These are phyloP conservation scores for Mycena galericulata DNA, from an alignment of 768 basidiomycete species.

Conservation along the genomic window DNA sequence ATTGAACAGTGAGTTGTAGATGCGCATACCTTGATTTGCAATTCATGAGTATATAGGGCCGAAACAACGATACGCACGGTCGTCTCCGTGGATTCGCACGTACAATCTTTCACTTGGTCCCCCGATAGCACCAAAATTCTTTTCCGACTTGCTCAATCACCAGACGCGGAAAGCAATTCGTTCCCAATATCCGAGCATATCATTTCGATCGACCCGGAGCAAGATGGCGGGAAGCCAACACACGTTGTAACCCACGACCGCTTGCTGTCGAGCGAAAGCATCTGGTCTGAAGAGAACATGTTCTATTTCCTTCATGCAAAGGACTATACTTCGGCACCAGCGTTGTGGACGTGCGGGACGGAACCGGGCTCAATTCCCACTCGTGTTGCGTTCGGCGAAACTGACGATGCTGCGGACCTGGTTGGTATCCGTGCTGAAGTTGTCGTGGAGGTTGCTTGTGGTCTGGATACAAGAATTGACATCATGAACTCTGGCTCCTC, in stretches of 20 bases:
- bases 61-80: neutral
- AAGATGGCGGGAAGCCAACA: slow-evolving; percentile 1
- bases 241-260: slow-evolving; percentile 24
- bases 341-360: slow-evolving; percentile 16
- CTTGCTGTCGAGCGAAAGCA: neutral
- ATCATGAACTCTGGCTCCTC: neutral
- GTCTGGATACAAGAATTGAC: slow-evolving; percentile 29
- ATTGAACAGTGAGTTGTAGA: slow-evolving; percentile 6
- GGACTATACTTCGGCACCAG: slow-evolving; percentile 1
- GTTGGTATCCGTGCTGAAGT: slow-evolving; percentile 3
- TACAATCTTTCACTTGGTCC: slow-evolving; percentile 26
- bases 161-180: slow-evolving; percentile 16
- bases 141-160: slow-evolving; percentile 9
- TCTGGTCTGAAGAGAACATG: slow-evolving; percentile 16
- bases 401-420: slow-evolving; percentile 14
- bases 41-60: too few species aligned
- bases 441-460: slow-evolving; percentile 29
- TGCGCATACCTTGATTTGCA: neutral
- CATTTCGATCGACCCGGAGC: slow-evolving; percentile 15
- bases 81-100: slow-evolving; percentile 18
- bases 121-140: slow-evolving; percentile 29
- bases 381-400: slow-evolving; percentile 23
- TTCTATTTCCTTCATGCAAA: slow-evolving; percentile 14
- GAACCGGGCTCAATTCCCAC: neutral
- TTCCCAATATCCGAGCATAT: slow-evolving; percentile 27